Percentiles rank a stretch among this genome's conserved stretches.
phyloP scores from a whole-genome alignment of 192 early-diverging fungal genomes.

The Pecoramyces ruminantium region DNA sequence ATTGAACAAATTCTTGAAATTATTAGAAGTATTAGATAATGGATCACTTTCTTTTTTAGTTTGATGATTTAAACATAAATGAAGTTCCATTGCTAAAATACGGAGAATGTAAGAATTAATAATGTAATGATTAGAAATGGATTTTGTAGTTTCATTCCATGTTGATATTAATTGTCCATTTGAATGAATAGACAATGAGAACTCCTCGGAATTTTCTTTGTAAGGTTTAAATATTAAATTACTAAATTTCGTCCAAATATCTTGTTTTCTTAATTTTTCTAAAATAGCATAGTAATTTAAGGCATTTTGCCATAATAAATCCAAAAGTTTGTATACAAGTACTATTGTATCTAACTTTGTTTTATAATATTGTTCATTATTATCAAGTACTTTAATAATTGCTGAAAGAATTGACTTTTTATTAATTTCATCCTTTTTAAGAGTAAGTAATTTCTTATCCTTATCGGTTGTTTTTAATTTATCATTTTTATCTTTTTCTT shows the following conservation, averaged over 20 bases:
- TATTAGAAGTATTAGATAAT: not conserved
- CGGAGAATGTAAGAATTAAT: not conserved
- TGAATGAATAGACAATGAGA: not conserved
- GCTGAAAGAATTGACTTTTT: not conserved
- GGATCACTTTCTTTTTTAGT: not conserved
- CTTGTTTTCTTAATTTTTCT: not conserved
- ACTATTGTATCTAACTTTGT: not conserved
- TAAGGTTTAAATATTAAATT: not conserved
- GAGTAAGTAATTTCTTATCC: not conserved
- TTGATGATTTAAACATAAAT: not conserved
- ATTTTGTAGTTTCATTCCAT: not conserved
- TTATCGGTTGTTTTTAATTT: no score
- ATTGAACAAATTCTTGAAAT: not conserved
- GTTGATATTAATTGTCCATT: not conserved
- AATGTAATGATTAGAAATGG: not conserved
- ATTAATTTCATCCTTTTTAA: not conserved
- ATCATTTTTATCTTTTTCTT: no score
- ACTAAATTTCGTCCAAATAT: not conserved
- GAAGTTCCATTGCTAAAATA: not conserved
- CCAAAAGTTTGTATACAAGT: not conserved
- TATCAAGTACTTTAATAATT: not conserved
- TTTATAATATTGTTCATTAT: not conserved
- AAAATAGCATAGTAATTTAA: not conserved
- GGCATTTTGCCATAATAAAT: not conserved
- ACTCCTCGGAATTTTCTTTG: not conserved